These are phyloP conservation scores for Fragaria nilgerrensis DNA, from an alignment of 306 rosid species.

Conservation along the genomic window DNA sequence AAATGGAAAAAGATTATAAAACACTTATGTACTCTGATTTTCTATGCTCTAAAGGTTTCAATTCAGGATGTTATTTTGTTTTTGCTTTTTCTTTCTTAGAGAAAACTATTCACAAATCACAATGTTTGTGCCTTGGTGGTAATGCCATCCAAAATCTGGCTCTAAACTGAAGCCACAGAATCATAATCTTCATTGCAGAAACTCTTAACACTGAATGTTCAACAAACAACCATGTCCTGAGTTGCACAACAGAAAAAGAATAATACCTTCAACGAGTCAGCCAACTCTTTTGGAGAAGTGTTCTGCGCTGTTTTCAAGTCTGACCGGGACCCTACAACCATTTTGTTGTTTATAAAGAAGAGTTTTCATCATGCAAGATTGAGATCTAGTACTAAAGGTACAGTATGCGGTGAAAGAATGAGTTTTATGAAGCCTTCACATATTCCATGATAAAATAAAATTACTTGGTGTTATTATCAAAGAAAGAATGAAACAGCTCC, in stretches of 20 bases:
- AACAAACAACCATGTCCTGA: not conserved
- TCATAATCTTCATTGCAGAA: not conserved
- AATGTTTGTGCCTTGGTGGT: not conserved
- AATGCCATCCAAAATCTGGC: constrained; percentile 1
- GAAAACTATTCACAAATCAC: not conserved
- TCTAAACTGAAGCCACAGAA: not conserved
- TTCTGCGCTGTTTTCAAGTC: constrained; percentile 34
- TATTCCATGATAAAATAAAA: not conserved
- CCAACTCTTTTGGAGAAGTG: constrained; percentile 44
- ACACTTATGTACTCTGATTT: not conserved
- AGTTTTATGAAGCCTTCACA: constrained; percentile 2
- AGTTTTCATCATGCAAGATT: not conserved
- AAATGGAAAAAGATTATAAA: not conserved
- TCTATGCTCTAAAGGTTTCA: not conserved
- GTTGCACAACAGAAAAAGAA: not conserved
- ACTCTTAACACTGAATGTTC: not conserved
- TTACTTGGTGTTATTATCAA: not conserved
- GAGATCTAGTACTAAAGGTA: not conserved
- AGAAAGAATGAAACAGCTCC: not conserved
- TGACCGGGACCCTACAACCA: constrained; percentile 29
- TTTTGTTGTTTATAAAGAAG: not conserved
- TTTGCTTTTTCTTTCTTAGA: not conserved
- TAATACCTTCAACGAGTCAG: constrained; percentile 61
- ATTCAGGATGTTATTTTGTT: not conserved
- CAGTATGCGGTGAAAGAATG: constrained; percentile 1